phyloP scores from a whole-genome alignment of 78 protist genomes.

The Planoprotostelium fungivorum region DNA sequence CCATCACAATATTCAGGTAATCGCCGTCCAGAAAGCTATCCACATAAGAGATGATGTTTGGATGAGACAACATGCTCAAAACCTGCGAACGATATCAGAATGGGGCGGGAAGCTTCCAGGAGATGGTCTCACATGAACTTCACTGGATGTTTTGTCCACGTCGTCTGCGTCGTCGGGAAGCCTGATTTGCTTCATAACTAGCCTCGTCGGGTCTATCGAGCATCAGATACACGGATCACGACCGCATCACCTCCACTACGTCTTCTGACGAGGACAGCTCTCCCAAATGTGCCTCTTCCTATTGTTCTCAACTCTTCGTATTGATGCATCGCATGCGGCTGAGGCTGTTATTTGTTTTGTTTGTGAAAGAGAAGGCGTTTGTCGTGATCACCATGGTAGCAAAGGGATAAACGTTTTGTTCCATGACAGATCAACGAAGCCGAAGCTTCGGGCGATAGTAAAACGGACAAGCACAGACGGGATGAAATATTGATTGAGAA shows the following conservation, averaged over 20 bases:
- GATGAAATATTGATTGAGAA: too few relatives aligned
- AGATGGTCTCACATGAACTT: slow-evolving; percentile 40
- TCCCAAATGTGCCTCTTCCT: slow-evolving; percentile 85
- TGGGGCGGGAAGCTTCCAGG: neutral
- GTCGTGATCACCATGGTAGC: too few relatives aligned
- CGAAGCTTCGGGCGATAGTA: too few relatives aligned
- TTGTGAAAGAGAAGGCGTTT: too few relatives aligned
- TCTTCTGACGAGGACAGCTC: slow-evolving; percentile 63
- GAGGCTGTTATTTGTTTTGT: too few relatives aligned
- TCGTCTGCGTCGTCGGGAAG: slow-evolving; percentile 38
- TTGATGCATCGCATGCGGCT: too few relatives aligned
- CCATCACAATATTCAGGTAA: slow-evolving; percentile 83
- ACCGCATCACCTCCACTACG: neutral
- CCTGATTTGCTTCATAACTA: slow-evolving; percentile 79
- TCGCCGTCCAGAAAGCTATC: slow-evolving; percentile 70
- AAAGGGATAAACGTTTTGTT: too few relatives aligned
- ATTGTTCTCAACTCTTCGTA: slow-evolving; percentile 57
- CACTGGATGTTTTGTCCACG: slow-evolving; percentile 56
- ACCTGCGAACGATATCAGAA: neutral
- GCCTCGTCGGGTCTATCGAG: neutral
- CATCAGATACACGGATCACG: too few relatives aligned
- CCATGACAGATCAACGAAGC: too few relatives aligned
- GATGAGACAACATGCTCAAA: slow-evolving; percentile 12
- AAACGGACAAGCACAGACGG: too few relatives aligned
- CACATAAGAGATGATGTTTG: slow-evolving; percentile 65